phyloP scores from a whole-genome alignment of 306 rosid genomes.

The Senna siamea region DNA sequence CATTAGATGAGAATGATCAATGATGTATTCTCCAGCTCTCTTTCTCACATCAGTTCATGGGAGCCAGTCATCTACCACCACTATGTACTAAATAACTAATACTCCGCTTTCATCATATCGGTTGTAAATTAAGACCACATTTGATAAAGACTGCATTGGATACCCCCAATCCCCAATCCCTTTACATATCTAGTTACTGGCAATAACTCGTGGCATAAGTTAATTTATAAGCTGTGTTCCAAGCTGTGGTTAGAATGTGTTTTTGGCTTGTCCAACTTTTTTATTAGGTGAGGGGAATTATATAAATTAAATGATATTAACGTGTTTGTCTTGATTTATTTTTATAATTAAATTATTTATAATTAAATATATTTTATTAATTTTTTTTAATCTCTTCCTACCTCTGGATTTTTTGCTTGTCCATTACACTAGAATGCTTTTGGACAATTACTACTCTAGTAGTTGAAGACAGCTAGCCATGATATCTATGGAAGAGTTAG shows the following conservation, averaged over 20 bases:
- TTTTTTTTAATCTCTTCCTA: no score
- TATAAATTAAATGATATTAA: no score
- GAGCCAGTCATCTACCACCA: conserved; percentile 29
- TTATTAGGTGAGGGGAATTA: no score
- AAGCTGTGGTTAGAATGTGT: not conserved
- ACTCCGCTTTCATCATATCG: conserved; percentile 33
- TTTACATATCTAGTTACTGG: conserved; percentile 27
- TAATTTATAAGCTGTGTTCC: not conserved
- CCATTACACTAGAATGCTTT: not conserved
- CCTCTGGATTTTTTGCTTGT: conserved; percentile 32
- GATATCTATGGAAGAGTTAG: not conserved
- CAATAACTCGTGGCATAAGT: not conserved
- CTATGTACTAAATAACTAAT: not conserved
- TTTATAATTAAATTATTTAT: no score
- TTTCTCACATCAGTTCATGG: conserved; percentile 27
- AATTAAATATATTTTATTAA: no score
- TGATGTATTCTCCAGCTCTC: conserved; percentile 25
- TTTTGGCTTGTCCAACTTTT: no score
- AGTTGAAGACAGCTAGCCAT: not conserved
- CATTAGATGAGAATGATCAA: not conserved
- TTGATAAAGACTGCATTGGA: conserved; percentile 18
- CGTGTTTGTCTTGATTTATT: no score
- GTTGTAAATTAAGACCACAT: conserved; percentile 36
- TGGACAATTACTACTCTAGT: not conserved
- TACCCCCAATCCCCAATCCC: not conserved